phyloP scores from a whole-genome alignment of 2,329 filamentous ascomycete species.

The Coniochaeta sp. region DNA sequence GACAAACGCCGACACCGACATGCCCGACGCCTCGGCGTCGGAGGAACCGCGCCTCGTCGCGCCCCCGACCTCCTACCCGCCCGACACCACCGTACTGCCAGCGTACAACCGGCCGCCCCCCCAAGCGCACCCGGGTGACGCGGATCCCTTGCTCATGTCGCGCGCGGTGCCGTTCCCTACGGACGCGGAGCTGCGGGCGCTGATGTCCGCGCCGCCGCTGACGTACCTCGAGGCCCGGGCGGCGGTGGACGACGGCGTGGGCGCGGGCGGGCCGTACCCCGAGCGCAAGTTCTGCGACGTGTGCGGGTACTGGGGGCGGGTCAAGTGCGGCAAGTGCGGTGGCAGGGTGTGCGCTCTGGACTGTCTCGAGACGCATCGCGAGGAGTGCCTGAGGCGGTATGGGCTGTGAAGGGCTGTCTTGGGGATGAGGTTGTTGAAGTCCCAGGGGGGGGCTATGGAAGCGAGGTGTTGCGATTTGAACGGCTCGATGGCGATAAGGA shows the following conservation, averaged over 20 bases:
- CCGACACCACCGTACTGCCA: constrained; percentile 24
- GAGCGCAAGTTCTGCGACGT: constrained; percentile 66
- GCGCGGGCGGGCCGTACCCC: constrained; percentile 36
- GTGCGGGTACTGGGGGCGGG: constrained; percentile 75
- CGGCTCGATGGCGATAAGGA: too few relatives aligned
- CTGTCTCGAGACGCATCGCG: constrained; percentile 64
- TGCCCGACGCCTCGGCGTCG: constrained; percentile 16
- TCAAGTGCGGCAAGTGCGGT: constrained; percentile 73
- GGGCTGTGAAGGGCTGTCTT: constrained; percentile 25
- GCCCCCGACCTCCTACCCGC: constrained; percentile 13
- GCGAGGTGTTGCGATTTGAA: too few relatives aligned
- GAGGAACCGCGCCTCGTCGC: constrained; percentile 4
- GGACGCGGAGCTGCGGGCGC: constrained; percentile 53
- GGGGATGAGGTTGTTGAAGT: too few relatives aligned
- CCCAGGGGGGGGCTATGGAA: too few relatives aligned
- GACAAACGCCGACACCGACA: constrained; percentile 26
- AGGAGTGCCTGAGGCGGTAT: constrained; percentile 63
- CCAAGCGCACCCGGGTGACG: constrained; percentile 38
- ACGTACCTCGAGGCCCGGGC: constrained; percentile 59
- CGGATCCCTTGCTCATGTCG: constrained; percentile 51
- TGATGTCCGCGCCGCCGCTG: constrained; percentile 58
- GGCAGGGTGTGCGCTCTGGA: constrained; percentile 69
- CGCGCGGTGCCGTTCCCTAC: constrained; percentile 50
- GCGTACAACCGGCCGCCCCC: constrained; percentile 24
- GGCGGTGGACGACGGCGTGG: constrained; percentile 25